These are phyloP conservation scores for Candida sp. DNA, from an alignment of 1,139 yeast genomes.

Conservation along the genomic window DNA sequence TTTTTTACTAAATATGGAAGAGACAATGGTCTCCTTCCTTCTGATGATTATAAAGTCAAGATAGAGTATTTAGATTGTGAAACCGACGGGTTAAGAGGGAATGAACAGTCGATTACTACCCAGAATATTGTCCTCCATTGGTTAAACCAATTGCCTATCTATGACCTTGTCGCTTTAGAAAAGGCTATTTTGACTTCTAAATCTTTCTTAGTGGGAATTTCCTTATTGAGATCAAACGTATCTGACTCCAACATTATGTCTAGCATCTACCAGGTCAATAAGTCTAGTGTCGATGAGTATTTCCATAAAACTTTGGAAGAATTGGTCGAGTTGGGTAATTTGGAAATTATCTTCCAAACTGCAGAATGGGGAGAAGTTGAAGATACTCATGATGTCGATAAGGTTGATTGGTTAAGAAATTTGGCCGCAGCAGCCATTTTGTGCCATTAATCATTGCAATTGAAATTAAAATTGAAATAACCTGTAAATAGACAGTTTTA, in stretches of 20 bases:
- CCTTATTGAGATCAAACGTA: constrained; percentile 37
- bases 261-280: constrained; percentile 35
- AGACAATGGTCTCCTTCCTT: constrained; percentile 24
- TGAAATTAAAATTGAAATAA: too few species aligned
- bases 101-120: constrained; percentile 60
- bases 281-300: constrained; percentile 18
- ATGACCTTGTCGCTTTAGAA: constrained; percentile 86
- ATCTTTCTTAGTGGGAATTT: constrained; percentile 77
- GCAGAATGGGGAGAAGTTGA: constrained; percentile 98
- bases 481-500: too few species aligned
- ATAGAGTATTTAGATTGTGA: constrained; percentile 76
- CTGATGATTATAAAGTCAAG: constrained; percentile 20
- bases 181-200: constrained; percentile 82
- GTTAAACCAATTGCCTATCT: constrained; percentile 59
- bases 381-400: constrained; percentile 96
- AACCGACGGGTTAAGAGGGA: constrained; percentile 75
- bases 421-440: constrained; percentile 79
- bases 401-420: constrained; percentile 81
- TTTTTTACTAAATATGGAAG: constrained; percentile 49
- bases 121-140: constrained; percentile 63
- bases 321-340: constrained; percentile 70
- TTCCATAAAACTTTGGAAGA: constrained; percentile 56
- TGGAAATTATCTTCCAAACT: constrained; percentile 84
- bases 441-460: constrained; percentile 11
- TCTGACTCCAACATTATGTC: constrained; percentile 17